Percentiles rank a stretch among this genome's conserved stretches.
These are phyloP conservation scores for Vigna hirtella DNA, from an alignment of 306 rosid species.

Conservation along the genomic window DNA sequence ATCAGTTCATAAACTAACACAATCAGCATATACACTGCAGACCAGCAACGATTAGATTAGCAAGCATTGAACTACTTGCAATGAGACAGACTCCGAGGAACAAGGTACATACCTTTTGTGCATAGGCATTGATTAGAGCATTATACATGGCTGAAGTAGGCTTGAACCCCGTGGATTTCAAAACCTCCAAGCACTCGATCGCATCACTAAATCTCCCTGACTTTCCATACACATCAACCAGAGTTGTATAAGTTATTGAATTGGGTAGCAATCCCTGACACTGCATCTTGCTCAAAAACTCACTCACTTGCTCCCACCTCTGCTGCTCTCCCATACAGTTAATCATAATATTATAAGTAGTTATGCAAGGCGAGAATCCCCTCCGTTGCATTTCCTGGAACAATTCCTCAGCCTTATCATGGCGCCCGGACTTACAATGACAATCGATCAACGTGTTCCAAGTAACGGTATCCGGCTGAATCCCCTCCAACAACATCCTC, in stretches of 20 bases:
- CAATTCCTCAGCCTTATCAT: constrained; percentile 71
- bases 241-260: constrained; percentile 84
- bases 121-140: constrained; percentile 92
- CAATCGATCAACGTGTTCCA: constrained; percentile 89
- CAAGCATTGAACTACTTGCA: neutral
- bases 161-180: constrained; percentile 82
- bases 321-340: constrained; percentile 81
- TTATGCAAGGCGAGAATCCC: constrained; percentile 71
- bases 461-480: constrained; percentile 76
- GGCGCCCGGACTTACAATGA: constrained; percentile 78
- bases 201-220: constrained; percentile 88
- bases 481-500: constrained; percentile 79
- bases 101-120: constrained; percentile 86
- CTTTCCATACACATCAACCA: constrained; percentile 80
- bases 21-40: neutral
- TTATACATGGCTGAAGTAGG: constrained; percentile 89
- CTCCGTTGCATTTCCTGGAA: constrained; percentile 82
- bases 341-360: constrained; percentile 84
- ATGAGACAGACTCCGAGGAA: constrained; percentile 17
- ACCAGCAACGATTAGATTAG: neutral
- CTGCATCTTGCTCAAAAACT: constrained; percentile 76
- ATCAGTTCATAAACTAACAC: constrained; percentile 1
- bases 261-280: constrained; percentile 86
- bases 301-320: constrained; percentile 78
- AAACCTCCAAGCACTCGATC: constrained; percentile 76